phyloP scores from a whole-genome alignment of 2,329 filamentous ascomycete species.

The Gnomoniopsis smithogilvyi region DNA sequence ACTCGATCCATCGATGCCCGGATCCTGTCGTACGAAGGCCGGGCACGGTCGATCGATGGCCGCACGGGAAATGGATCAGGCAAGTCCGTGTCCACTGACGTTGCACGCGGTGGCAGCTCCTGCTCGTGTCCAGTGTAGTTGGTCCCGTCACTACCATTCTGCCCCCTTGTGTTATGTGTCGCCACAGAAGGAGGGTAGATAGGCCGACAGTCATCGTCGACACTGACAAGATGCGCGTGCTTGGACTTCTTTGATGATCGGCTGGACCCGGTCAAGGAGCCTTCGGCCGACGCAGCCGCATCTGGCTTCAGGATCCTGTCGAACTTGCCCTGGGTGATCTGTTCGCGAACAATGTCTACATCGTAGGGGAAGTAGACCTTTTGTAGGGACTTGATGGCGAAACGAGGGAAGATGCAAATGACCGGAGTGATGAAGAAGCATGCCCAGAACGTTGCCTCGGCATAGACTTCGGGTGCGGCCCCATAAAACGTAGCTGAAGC shows the following conservation, averaged over 20 bases:
- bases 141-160: conserved; percentile 91
- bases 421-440: conserved; percentile 74
- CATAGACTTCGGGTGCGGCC: conserved; percentile 75
- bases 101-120: conserved; percentile 39
- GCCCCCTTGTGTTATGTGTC: conserved; percentile 77
- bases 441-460: conserved; percentile 82
- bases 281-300: conserved; percentile 32
- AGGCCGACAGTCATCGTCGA: conserved; percentile 84
- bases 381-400: conserved; percentile 80
- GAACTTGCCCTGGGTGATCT: conserved; percentile 80
- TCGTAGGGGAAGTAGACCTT: conserved; percentile 94
- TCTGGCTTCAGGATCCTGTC: conserved; percentile 55
- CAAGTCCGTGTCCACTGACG: conserved; percentile 17
- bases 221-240: conserved; percentile 57
- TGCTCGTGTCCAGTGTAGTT: conserved; percentile 72
- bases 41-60: conserved; percentile 63
- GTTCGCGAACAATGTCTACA: conserved; percentile 93
- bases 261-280: conserved; percentile 55
- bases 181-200: conserved; percentile 92
- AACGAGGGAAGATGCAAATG: conserved; percentile 82
- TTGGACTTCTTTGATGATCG: conserved; percentile 57
- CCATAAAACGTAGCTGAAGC: conserved; percentile 64
- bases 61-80: conserved; percentile 32
- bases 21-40: conserved; percentile 86
- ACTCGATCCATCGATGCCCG: conserved; percentile 84